Evolutionary conservation across 2,329 filamentous ascomycete genomes (phyloP).

Genomic region (Aspergillus sojae): DNA sequence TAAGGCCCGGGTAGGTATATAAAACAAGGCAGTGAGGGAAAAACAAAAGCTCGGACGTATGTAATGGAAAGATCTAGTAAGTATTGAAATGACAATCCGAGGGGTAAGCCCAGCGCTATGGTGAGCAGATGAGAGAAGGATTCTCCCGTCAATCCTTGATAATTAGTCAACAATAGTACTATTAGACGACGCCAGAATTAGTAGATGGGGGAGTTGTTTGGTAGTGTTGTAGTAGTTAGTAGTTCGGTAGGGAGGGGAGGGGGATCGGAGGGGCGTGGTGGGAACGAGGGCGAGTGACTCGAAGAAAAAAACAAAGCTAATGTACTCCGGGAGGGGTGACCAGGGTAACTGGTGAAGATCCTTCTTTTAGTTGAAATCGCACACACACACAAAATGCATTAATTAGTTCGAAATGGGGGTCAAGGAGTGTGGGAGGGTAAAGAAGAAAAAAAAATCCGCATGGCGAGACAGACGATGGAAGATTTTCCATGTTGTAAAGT

Average conservation of each 20-base stretch:
- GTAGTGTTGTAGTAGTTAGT: not conserved
- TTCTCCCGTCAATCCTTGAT: not conserved
- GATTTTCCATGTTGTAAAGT: constrained; percentile 4
- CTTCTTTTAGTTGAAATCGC: not conserved
- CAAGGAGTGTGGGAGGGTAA: not conserved
- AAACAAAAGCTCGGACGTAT: constrained; percentile 1
- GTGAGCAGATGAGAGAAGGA: not conserved
- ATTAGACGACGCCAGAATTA: not conserved
- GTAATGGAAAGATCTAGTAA: constrained; percentile 7
- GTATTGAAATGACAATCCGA: not conserved
- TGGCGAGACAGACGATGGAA: not conserved
- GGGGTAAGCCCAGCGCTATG: not conserved
- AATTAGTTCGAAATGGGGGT: not conserved
- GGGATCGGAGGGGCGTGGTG: not conserved
- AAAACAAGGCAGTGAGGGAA: not conserved
- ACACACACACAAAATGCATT: not conserved
- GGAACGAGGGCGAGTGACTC: not conserved
- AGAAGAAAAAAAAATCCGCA: not conserved
- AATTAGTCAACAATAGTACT: constrained; percentile 1
- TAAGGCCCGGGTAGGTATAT: not conserved
- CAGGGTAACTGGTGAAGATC: constrained; percentile 2
- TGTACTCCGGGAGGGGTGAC: constrained; percentile 1
- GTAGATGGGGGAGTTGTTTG: not conserved
- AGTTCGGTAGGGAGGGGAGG: not conserved
- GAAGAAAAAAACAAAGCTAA: constrained; percentile 1